Base-by-base conservation (phyloP, 129 eudicot genomes). In the Artemisia annua region DNA sequence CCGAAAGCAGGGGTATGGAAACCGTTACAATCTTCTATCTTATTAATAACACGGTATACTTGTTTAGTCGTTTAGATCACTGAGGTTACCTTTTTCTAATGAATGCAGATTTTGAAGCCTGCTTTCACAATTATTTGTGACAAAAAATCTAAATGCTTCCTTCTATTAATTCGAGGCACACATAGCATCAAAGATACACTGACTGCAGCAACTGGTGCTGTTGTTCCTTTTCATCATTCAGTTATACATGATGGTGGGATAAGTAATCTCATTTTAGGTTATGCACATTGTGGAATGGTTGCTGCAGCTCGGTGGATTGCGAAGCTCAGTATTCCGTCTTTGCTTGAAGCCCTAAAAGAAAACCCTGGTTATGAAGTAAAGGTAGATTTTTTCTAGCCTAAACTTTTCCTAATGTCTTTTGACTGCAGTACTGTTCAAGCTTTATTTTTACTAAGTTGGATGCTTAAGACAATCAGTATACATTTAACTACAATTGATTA, bases 281-380 rank as follows among this genome's bases (percentile, higher is more conserved):
- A 94, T 78, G 99, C 99, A 16, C 99, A 94, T 74, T 94, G 99
- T 80, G 99, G 99, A 58, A 94, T 94, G 99, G 99, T 94, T 67
- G 99, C 99, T 79, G 96, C 97, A 62, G 99, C 99, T 63, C 88
- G 99, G 35, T 94, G 99, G 99, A 94, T 94, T 79, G 97, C 99
- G 56, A 94, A 94, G 85, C 91, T 94, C 44, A 88, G 99, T 84
- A 85, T 83, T 59, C 99, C 99, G 55, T 84, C 77, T 77, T 77
- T 94, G 60, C 79, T 83, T 26, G 81, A 85, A 80, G 93, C 96
- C 75, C 75, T 88, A 9, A 81, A 80, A 50, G 94, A 88, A 59
- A 82, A 88, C 78, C 99, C 97, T 66, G 85, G 80, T 64, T 90
- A 88, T 78, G 79, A 83, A 70, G 86, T 94, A 10, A 90, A 90